phyloP scores from a whole-genome alignment of 2,329 filamentous ascomycete genomes.

The Pyricularia pennisetigena region DNA sequence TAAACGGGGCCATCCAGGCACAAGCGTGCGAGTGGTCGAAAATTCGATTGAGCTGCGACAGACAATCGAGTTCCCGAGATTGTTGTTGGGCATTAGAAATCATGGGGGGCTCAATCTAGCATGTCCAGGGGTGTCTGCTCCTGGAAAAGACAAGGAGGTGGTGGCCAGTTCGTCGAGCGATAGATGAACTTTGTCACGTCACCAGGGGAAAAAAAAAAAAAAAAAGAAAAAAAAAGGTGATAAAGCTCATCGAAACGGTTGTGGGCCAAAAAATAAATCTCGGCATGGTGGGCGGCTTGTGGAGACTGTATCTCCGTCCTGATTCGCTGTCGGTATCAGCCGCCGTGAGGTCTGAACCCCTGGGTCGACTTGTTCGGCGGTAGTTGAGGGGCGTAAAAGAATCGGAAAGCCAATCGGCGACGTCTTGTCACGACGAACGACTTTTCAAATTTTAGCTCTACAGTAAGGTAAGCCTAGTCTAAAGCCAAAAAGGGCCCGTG shows the following conservation, averaged over 20 bases:
- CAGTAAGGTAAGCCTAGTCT: background rate
- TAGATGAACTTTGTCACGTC: background rate
- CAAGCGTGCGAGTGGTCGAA: background rate
- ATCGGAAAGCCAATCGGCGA: background rate
- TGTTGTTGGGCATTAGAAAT: background rate
- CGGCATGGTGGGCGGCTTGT: background rate
- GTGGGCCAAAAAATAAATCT: background rate
- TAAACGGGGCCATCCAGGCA: background rate
- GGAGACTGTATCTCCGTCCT: background rate
- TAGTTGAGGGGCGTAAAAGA: background rate
- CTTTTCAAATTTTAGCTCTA: background rate
- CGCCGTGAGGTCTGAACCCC: background rate
- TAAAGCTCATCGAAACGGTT: slow-evolving; percentile 5
- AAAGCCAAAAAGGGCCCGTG: background rate
- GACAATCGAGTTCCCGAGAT: background rate
- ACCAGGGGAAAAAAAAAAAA: too few relatives aligned
- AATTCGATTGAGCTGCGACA: background rate
- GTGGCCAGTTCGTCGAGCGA: slow-evolving; percentile 4
- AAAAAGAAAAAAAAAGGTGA: background rate
- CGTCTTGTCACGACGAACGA: background rate
- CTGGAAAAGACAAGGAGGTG: background rate
- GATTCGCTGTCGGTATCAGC: background rate
- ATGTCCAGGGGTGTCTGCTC: background rate
- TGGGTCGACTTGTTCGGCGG: background rate
- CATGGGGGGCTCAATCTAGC: background rate